A percentile compares a stretch with the other conserved stretches of the same genome.
phyloP scores from a whole-genome alignment of 1,139 yeast genomes.

The Debaryomyces sp. region DNA sequence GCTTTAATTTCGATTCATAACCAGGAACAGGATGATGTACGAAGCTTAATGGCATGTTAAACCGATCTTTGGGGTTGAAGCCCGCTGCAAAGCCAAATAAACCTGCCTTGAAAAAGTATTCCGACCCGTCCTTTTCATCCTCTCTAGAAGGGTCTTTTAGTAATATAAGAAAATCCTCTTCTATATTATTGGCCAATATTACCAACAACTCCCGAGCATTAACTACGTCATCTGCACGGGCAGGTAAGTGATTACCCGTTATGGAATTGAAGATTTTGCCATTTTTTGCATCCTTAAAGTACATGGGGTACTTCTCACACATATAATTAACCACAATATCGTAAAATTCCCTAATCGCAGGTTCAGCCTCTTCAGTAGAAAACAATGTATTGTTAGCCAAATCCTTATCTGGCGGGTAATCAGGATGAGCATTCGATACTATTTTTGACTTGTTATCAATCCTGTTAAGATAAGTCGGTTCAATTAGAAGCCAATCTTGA shows the following conservation, averaged over 20 bases:
- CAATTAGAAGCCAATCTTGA: slow-evolving; percentile 43
- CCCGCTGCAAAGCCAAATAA: slow-evolving; percentile 48
- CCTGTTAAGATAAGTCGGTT: slow-evolving; percentile 33
- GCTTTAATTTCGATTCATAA: slow-evolving; percentile 32
- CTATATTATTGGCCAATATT: slow-evolving; percentile 33
- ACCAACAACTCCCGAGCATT: slow-evolving; percentile 13
- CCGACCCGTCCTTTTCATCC: slow-evolving; percentile 23
- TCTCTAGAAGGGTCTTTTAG: slow-evolving; percentile 36
- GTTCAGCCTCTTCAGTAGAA: slow-evolving; percentile 24
- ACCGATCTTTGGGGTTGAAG: slow-evolving; percentile 39
- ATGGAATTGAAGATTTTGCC: slow-evolving; percentile 28
- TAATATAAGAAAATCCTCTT: slow-evolving; percentile 44
- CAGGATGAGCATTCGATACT: slow-evolving; percentile 46
- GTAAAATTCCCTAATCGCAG: slow-evolving; percentile 40
- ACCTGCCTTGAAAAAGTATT: slow-evolving; percentile 38
- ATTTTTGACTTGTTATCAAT: slow-evolving; percentile 18
- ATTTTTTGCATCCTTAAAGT: slow-evolving; percentile 24
- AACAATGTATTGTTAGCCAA: slow-evolving; percentile 33
- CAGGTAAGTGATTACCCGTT: slow-evolving; percentile 30
- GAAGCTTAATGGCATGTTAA: slow-evolving; percentile 38
- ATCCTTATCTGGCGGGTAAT: slow-evolving; percentile 27
- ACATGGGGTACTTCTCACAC: slow-evolving; percentile 36
- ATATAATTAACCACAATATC: slow-evolving; percentile 29
- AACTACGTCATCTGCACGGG: background rate
- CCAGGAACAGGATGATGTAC: slow-evolving; percentile 49